Evolutionary conservation across 106 monocot genomes (phyloP), one percentile per base, ranked within the genome.

Genomic region (Dendrobium nobile): DNA sequence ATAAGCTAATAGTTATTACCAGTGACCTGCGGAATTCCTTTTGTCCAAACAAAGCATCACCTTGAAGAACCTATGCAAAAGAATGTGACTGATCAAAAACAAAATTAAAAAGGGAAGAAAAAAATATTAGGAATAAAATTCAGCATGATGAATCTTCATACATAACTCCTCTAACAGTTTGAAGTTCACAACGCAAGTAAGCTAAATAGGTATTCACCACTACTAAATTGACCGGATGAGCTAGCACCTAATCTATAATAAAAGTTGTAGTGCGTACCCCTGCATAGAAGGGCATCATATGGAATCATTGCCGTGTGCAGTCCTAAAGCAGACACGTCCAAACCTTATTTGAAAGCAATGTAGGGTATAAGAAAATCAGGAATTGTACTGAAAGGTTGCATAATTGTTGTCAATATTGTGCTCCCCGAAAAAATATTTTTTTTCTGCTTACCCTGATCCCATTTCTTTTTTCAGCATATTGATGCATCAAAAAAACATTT

Each of bases 41-140:
- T 78, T 88, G 83, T 47, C 94, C 97, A 90, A 83, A 91, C 76
- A 94, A 91, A 77, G 97, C 94, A 91, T 98, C 97, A 80, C 97
- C 97, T 41, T 94, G 97, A 82, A 94, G 92, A 10, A 92, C 89
- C 97, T 98, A 81, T 22, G 18, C 61, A 15, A 83, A 78, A 75
- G 19, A 85, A 56, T 51, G 26, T 74, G 10, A 19, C 16, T 74
- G 40, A 74, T 74, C 42, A 74, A 19, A 18, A 19, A 27, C 33
- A 42, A n/a, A 41, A 43, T 37, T 1, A 19, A 43, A 18, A 20
- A 19, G 19, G 33, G 43, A 74, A 74, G 5, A 70, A 40, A 13
- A 70, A 70, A 51, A 51, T 15, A 51, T 13, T 51, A 51, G 51
- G 51, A 51, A 51, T 51, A 51, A 51, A 47, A 51, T 51, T 51